Evolutionary conservation across 129 eudicot genomes (phyloP).

Genomic region (Dittrichia graveolens): DNA sequence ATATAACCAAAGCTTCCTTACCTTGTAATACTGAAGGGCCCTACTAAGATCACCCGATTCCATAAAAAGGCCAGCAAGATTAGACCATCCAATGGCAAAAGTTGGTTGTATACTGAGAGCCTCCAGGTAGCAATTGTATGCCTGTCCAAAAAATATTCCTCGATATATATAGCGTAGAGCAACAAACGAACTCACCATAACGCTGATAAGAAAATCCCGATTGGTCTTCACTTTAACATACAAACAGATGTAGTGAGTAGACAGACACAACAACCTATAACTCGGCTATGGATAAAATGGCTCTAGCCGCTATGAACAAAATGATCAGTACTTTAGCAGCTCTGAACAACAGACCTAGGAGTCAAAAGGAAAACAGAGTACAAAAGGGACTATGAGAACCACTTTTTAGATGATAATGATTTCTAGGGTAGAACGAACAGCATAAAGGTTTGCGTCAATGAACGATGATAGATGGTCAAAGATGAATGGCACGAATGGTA

Average conservation of each 20-base stretch:
- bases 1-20: conserved; percentile 19
- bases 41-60: conserved; percentile 80
- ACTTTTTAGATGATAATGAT: conserved; percentile 8
- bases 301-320: conserved; percentile 26
- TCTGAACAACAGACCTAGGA: conserved; percentile 19
- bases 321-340: conserved; percentile 23
- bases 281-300: conserved; percentile 23
- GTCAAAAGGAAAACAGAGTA: conserved; percentile 22
- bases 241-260: conserved; percentile 14
- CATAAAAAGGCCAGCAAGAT: conserved; percentile 95
- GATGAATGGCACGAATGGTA: conserved; percentile 2
- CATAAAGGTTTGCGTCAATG: not conserved
- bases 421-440: not conserved
- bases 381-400: conserved; percentile 23
- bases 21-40: conserved; percentile 95
- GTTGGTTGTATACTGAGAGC: conserved; percentile 91
- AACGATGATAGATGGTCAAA: not conserved
- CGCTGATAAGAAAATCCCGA: not conserved
- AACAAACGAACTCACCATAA: conserved; percentile 4
- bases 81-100: conserved; percentile 97
- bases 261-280: conserved; percentile 24
- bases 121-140: conserved; percentile 90
- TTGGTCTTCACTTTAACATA: conserved; percentile 16
- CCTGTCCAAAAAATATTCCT: conserved; percentile 46
- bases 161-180: conserved; percentile 15